A percentile compares a stretch with the other conserved stretches of the same genome.
Conservation (phyloP, 2,329 filamentous ascomycete species). For the Calonectria pseudoturangicola region DNA sequence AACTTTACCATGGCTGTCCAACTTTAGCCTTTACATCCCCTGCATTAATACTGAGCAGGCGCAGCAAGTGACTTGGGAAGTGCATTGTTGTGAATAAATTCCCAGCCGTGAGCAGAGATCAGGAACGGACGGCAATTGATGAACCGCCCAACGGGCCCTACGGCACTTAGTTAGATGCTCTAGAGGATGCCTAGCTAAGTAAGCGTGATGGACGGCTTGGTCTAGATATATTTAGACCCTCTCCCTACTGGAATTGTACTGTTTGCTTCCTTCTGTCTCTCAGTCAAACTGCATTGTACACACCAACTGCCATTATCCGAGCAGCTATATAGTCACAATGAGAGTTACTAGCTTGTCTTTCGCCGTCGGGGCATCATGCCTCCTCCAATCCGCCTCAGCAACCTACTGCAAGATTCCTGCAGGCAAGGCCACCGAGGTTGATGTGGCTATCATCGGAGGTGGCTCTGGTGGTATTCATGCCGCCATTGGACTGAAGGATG, state of each 20-base stretch:
- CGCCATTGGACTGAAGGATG: constrained; percentile 47
- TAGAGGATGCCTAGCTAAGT: not conserved
- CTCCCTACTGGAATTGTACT: not conserved
- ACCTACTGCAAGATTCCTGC: constrained; percentile 7
- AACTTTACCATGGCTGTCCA: not conserved
- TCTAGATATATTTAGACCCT: not conserved
- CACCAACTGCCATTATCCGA: not conserved
- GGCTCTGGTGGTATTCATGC: constrained; percentile 46
- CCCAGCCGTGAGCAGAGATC: not conserved
- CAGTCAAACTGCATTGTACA: not conserved
- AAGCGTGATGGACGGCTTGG: not conserved
- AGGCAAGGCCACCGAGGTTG: constrained; percentile 40
- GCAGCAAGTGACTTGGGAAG: not conserved
- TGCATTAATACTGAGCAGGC: not conserved
- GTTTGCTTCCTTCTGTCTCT: not conserved
- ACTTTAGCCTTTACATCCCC: not conserved
- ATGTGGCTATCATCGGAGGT: constrained; percentile 45
- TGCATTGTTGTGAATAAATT: not conserved
- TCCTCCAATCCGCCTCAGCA: not conserved
- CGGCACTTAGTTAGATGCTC: not conserved
- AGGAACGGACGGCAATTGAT: not conserved
- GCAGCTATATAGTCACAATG: not conserved
- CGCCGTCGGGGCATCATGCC: constrained; percentile 15
- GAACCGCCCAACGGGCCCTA: not conserved
- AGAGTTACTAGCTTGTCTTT: constrained; percentile 17